phyloP scores from a whole-genome alignment of 2,329 filamentous ascomycete species.

The Fusarium veterinarium region DNA sequence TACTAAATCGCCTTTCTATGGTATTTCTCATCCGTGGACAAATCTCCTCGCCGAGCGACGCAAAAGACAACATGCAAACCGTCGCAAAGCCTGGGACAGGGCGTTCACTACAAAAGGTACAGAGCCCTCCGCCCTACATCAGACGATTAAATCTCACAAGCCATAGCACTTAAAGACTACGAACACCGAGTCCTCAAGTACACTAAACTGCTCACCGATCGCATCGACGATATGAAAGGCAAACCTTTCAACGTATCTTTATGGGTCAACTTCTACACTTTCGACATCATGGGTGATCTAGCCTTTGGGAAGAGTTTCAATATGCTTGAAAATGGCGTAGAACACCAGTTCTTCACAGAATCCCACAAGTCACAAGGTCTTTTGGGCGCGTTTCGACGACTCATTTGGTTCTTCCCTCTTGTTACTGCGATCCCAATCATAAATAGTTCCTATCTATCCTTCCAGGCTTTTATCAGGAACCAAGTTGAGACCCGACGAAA shows the following conservation, averaged over 20 bases:
- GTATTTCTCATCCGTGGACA: background rate
- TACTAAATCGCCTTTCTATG: conserved; percentile 27
- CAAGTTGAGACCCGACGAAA: conserved; percentile 4
- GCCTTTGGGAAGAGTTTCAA: conserved; percentile 32
- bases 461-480: background rate
- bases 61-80: conserved; percentile 8
- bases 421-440: background rate
- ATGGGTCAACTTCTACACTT: conserved; percentile 30
- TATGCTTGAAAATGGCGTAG: conserved; percentile 2
- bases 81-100: conserved; percentile 33
- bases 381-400: background rate
- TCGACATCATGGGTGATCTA: conserved; percentile 33
- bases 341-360: conserved; percentile 5
- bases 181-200: conserved; percentile 24
- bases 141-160: fast-evolving
- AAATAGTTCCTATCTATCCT: background rate
- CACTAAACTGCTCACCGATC: background rate
- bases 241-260: background rate
- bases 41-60: conserved; percentile 16
- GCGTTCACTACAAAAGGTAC: conserved; percentile 32
- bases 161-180: conserved; percentile 12
- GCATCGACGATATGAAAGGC: background rate
- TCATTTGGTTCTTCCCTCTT: background rate
- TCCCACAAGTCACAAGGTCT: background rate
- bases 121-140: fast-evolving